Evolutionary conservation across 139 green algal species (phyloP), one percentile per base, ranked within the genome.

Genomic region (Gonium pectorale): DNA sequence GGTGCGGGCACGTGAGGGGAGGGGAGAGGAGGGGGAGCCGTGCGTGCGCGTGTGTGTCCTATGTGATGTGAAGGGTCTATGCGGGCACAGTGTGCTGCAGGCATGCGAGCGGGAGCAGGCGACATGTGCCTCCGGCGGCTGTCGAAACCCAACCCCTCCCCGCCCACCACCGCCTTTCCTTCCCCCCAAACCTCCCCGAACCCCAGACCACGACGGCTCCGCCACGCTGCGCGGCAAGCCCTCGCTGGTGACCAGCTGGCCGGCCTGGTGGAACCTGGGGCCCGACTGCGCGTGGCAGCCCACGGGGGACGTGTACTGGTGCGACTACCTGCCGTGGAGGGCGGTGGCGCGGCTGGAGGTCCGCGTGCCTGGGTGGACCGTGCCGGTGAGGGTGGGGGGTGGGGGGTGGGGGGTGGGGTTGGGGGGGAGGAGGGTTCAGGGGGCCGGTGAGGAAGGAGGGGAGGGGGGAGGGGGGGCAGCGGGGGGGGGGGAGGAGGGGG

Each of bases 221-320:
- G 81, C 83, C 60, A 91, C 70, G 5, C 62, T 77, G 26, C 87
- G 86, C 70, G 81, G 74, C 19, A 27, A 49, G 21, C 89, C 91
- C 79, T 87, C 72, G 17, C 77, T 94, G 35, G 54, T 95, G 22
- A 85, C 73, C 49, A 88, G 75, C 37, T 95, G 68, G 71, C 92
- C 92, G 5, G 17, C 17, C 24, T 94, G 91, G 91, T 94, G 92
- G 92, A 49, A 89, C 29, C 37, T 93, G 29, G 86, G 68, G 2
- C 13, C 60, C n/a, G 90, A 89, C 64, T 91, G 89, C 66, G n/a
- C 46, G 1, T 87, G 68, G 33, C 66, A 91, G 70, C 49, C 80
- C 72, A 21, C 69, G 56, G 38, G 52, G 5, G 54, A 79, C n/a
- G 70, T 66, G n/a, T 44, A 79, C 49, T 79, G 70, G 70, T 94